phyloP scores from a whole-genome alignment of 2,329 filamentous ascomycete species.

The Colletotrichum agaves region DNA sequence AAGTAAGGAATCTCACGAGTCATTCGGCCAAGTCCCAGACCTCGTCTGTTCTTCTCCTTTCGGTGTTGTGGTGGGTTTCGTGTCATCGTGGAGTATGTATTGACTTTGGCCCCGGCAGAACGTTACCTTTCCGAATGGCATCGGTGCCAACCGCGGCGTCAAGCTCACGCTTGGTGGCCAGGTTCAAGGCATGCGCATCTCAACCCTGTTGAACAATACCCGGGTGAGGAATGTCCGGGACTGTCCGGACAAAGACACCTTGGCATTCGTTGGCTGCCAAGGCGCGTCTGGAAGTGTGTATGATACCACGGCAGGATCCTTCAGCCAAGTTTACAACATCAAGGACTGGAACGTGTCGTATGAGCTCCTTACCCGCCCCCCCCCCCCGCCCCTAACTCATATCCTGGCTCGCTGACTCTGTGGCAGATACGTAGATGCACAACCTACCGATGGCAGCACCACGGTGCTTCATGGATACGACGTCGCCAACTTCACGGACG shows the following conservation, averaged over 20 bases:
- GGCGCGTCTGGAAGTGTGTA: slow-evolving; percentile 35
- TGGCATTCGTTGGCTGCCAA: slow-evolving; percentile 33
- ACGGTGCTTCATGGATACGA: slow-evolving; percentile 35
- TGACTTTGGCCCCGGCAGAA: slow-evolving; percentile 29
- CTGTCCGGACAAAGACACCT: slow-evolving; percentile 20
- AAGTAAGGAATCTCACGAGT: slow-evolving; percentile 27
- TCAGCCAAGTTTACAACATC: slow-evolving; percentile 27
- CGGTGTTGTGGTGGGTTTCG: slow-evolving; percentile 9
- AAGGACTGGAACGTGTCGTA: slow-evolving; percentile 37
- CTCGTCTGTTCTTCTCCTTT: slow-evolving; percentile 11
- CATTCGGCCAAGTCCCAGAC: slow-evolving; percentile 13
- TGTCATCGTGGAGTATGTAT: slow-evolving; percentile 1
- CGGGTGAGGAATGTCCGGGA: slow-evolving; percentile 34
- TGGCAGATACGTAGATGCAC: slow-evolving; percentile 10
- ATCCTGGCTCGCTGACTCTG: not conserved
- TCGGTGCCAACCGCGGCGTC: slow-evolving; percentile 36
- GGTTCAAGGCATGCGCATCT: slow-evolving; percentile 36
- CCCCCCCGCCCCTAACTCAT: rapidly evolving
- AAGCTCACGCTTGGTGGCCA: slow-evolving; percentile 36
- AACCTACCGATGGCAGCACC: slow-evolving; percentile 23
- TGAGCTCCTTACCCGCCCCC: not conserved
- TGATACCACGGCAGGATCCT: slow-evolving; percentile 24
- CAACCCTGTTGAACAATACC: slow-evolving; percentile 35
- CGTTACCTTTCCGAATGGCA: slow-evolving; percentile 37
- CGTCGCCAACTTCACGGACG: slow-evolving; percentile 36